Evolutionary conservation across 495 filamentous ascomycete species (phyloP).

Genomic region (Tuber umbilicatum): DNA sequence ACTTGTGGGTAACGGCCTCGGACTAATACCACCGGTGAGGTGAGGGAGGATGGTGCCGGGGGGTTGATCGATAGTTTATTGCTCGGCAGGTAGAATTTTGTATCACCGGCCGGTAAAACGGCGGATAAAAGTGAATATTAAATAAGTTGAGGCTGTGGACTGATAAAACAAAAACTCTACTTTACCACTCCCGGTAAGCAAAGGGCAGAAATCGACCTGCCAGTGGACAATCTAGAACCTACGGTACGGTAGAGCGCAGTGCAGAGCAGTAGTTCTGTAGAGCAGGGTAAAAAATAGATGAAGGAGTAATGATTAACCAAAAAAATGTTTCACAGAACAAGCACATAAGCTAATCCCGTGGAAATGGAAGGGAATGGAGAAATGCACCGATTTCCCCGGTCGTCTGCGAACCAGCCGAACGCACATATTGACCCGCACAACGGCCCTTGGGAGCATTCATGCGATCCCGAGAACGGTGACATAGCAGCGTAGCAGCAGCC

Average conservation of each 20-base stretch:
- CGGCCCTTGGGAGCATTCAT: neutral
- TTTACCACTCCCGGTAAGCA: neutral
- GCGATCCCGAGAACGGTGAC: neutral
- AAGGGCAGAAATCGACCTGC: neutral
- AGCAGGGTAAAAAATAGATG: neutral
- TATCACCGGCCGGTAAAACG: neutral
- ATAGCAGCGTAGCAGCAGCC: neutral
- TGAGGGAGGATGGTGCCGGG: neutral
- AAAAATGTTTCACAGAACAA: neutral
- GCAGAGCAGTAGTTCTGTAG: neutral
- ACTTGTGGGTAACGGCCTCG: neutral
- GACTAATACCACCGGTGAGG: neutral
- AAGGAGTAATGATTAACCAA: neutral
- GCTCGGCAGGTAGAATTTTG: neutral
- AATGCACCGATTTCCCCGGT: neutral
- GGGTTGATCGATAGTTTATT: neutral
- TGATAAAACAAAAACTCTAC: neutral
- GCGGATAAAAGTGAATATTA: neutral
- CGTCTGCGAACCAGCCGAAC: neutral
- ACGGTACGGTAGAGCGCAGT: neutral
- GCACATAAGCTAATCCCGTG: neutral
- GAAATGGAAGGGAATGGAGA: neutral
- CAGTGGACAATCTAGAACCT: neutral
- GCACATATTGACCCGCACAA: neutral
- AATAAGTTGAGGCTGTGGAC: neutral